Base-by-base conservation (phyloP, 164 flowering plant species). In the Stephania japonica region DNA sequence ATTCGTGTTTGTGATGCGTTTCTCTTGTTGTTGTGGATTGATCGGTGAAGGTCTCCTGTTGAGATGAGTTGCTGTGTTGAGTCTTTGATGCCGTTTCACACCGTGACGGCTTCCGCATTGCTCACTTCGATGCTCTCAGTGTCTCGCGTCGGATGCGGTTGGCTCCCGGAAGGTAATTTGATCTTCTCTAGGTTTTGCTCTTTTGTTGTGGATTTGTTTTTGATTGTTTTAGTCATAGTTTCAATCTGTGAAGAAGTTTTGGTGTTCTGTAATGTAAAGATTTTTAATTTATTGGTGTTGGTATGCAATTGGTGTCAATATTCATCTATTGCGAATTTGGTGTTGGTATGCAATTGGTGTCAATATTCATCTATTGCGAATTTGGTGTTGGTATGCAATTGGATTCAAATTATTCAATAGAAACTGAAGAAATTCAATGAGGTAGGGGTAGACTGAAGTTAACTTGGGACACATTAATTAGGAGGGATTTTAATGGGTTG, bases 101-200 rank as follows among this genome's bases (percentile, higher is more conserved):
- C 91, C 13, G 94, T 94, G 23, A 91, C 96, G 19, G 94, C 98
- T 71, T 87, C 92, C 38, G 90, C 96, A 38, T 83, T 91, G 85
- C 86, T 93, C 50, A 89, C 80, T 76, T 93, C 98, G 9, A 88
- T 87, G 96, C 90, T 93, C n/a, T 87, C 98, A 6, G 89, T 80
- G 56, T 83, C 91, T 77, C 87, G 83, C 26, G 80, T 84, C 21
- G 49, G 75, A 69, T 87, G 73, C 67, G 87, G 90, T 50, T 90
- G 96, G 98, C 86, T 84, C 53, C 75, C 81, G 43, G 94, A 93
- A 85, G 96, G 96, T 91, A 83, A 32, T 10, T 50, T 42, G 67
- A 13, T 41, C 26, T 64, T 67, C 53, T 63, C 27, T 44, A 9
- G 12, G 10, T 70, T 50, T 18, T 25, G 32, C 5, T 71, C 59